Evolutionary conservation across 441 rosid species (phyloP), one percentile per base, ranked within the genome.

Genomic region (Lepidium campestre): DNA sequence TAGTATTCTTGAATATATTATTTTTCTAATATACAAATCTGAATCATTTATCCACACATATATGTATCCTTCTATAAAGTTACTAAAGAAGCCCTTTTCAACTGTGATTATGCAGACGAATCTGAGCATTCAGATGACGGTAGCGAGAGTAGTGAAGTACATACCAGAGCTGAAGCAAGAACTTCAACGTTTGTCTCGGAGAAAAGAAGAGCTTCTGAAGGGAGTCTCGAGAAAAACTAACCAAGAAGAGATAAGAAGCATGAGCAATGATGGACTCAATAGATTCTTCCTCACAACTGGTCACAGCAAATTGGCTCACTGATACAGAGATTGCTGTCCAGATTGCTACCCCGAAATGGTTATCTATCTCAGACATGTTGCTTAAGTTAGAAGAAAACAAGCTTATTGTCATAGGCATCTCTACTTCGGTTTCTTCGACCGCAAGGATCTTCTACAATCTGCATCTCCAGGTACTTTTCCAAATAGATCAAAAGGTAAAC

Each of bases 101-200:
- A 17, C 0, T 53, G 3, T 53, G 44, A 39, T 31, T 60, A 12
- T 68, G 36, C 67, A 84, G 91, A 82, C 75, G 61, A 87, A 84
- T 53, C 12, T 82, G 35, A 88, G 87, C 75, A 82, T 81, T 75
- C 86, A 91, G 1, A 64, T 67, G 22, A 88, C 91, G 5, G 78
- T 88, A 27, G 62, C 84, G 0, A 47, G 68, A 7, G 85, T 78
- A 35, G 71, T 86, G 42, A 79, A 72, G 69, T 86, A 84, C 65
- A 81, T 88, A 71, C 94, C 89, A 20, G 86, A 80, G 49, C 77
- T 81, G 56, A 85, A 77, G 49, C 79, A 67, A 40, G 71, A 88
- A 35, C 76, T 88, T 20, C 78, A 79, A 62, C 63, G 57, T 12
- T 78, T 77, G 44, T 40, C 56, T 36, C 46, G 52, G 17, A 82